Base-by-base conservation (phyloP, 176 grass and related monocot species). In the Carex cristatella region DNA sequence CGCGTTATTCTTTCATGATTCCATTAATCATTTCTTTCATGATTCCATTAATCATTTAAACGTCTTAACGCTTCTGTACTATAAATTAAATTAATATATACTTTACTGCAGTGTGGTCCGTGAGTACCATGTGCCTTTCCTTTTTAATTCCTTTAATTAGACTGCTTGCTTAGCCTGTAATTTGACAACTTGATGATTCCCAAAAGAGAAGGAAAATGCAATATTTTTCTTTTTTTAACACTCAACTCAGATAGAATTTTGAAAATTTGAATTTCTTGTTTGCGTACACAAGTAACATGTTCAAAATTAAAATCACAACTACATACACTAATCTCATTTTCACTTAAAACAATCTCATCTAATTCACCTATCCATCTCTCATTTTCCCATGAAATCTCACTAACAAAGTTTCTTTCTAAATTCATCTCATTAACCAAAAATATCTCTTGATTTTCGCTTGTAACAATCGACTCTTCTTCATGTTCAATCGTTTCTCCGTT, bases 301-400 rank as follows among this genome's bases (percentile, higher is more conserved):
- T 35, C 53, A 37, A 58, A 54, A 4, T 35, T 28, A 57, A 18
- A 51, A 79, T 78, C 74, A 78, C 27, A 16, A 78, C 58, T 79
- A 79, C 53, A 79, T 6, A 58, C 74, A 79, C 28, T 37, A 58
- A 79, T 79, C 49, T 57, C 74, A 79, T 18, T 79, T 79, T 79
- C 53, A 79, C 74, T 18, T 9, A n/a, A 35, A 35, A 15, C 14
- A 33, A 79, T 79, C 71, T 46, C 13, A 35, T 58, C 53, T n/a
- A 79, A 79, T 35, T 15, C 11, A 79, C 6, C 51, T 58, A 79
- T 13, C 74, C 53, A 79, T 58, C 27, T 57, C 70, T 65, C 28
- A 65, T 55, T 79, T 79, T 58, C 74, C 27, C 67, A 35, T 70
- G 37, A 70, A 70, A n/a, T 62, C 56, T 68, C 61, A 83, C 19